These are phyloP conservation scores for Oryza meridionalis DNA, from an alignment of 176 grass and related monocot species.

Conservation along the genomic window DNA sequence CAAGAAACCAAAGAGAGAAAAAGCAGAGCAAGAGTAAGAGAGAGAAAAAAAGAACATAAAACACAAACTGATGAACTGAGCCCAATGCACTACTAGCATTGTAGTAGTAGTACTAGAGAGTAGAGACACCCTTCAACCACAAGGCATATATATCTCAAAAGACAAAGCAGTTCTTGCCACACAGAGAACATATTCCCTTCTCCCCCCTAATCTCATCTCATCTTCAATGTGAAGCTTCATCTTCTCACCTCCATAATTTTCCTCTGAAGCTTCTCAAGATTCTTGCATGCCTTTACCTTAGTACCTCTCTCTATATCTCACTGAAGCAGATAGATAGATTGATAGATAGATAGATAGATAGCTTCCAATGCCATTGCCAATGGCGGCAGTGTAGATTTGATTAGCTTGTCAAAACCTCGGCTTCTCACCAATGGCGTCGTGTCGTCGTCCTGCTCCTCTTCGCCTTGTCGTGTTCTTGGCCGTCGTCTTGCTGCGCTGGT, in stretches of 20 bases:
- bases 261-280: slow-evolving; percentile 89
- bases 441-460: neutral
- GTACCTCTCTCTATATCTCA: neutral
- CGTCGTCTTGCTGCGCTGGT: neutral
- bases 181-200: slow-evolving; percentile 63
- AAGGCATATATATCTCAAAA: slow-evolving; percentile 75
- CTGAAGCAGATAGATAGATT: neutral
- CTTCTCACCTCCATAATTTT: slow-evolving; percentile 44
- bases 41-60: slow-evolving; percentile 16
- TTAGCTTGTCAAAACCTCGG: neutral
- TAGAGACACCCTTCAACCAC: slow-evolving; percentile 59
- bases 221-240: slow-evolving; percentile 72
- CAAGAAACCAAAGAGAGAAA: slow-evolving; percentile 22
- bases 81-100: neutral
- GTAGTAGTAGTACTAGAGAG: slow-evolving; percentile 2
- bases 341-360: neutral
- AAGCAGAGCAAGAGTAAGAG: slow-evolving; percentile 4
- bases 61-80: slow-evolving; percentile 26
- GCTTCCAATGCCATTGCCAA: slow-evolving; percentile 15
- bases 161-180: slow-evolving; percentile 43
- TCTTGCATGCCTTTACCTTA: slow-evolving; percentile 52
- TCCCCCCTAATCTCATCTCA: neutral
- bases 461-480: slow-evolving; percentile 34
- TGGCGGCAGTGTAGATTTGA: neutral
- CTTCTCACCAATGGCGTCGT: slow-evolving; percentile 13